phyloP scores from a whole-genome alignment of 2,329 filamentous ascomycete species.

The Scedosporium dehoogii region DNA sequence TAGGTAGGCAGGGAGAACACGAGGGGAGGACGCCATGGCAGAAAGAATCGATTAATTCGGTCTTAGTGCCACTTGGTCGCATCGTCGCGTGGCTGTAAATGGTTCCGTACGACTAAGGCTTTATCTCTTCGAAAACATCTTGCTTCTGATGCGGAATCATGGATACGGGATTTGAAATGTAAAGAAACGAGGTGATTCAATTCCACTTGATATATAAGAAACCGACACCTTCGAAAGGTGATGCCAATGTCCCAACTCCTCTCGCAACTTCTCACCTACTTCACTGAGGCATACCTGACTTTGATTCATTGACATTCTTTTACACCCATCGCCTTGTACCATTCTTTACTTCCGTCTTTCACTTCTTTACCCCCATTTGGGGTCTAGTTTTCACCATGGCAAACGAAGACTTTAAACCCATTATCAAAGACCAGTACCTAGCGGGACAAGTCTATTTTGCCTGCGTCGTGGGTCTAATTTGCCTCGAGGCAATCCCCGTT shows the following conservation, averaged over 20 bases:
- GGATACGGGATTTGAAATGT: background rate
- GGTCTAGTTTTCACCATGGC: background rate
- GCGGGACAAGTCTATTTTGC: slow-evolving; percentile 12
- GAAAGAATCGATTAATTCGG: background rate
- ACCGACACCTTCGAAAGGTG: background rate
- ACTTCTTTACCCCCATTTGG: background rate
- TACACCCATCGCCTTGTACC: background rate
- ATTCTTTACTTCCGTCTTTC: background rate
- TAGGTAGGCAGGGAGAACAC: background rate
- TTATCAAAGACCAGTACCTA: slow-evolving; percentile 13
- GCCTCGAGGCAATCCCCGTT: slow-evolving; percentile 12
- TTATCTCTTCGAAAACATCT: too few relatives aligned
- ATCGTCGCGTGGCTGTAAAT: background rate
- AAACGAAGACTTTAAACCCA: background rate
- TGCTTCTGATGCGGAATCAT: background rate
- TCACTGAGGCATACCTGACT: background rate
- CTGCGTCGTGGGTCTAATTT: slow-evolving; percentile 13
- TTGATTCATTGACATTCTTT: background rate
- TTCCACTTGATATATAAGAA: background rate
- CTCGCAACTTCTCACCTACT: background rate
- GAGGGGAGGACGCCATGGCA: background rate
- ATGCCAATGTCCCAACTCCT: background rate
- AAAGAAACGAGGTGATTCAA: background rate
- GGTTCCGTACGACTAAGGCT: background rate
- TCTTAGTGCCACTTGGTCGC: background rate